Evolutionary conservation across 306 rosid species (phyloP).

Genomic region (Rosa rugosa): DNA sequence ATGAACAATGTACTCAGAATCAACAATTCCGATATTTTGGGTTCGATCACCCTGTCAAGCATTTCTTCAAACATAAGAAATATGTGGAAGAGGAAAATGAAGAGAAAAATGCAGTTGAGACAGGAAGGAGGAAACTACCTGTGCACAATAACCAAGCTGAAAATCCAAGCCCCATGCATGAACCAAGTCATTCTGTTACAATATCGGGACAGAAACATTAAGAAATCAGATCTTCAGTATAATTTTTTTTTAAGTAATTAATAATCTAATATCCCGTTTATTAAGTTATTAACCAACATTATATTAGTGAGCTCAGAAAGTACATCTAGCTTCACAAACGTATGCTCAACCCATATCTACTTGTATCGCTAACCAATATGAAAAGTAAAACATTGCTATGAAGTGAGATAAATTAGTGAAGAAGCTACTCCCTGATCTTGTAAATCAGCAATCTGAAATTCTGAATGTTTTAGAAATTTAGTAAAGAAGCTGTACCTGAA

Average conservation of each 20-base stretch:
- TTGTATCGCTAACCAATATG: background rate
- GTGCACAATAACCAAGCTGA: conserved; percentile 46
- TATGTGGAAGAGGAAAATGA: background rate
- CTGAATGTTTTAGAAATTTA: background rate
- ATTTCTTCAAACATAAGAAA: conserved; percentile 10
- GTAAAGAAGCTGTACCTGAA: conserved; percentile 33
- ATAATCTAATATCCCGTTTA: background rate
- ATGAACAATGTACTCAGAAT: conserved; percentile 48
- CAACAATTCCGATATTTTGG: conserved; percentile 45
- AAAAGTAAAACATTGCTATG: background rate
- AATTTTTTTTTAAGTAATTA: background rate
- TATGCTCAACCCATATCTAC: background rate
- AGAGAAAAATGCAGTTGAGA: background rate
- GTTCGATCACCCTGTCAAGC: conserved; percentile 46
- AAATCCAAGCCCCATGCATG: conserved; percentile 59
- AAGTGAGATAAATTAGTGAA: background rate
- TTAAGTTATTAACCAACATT: background rate
- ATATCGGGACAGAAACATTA: background rate
- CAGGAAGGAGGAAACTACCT: conserved; percentile 24
- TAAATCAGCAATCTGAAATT: background rate
- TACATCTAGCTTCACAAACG: background rate
- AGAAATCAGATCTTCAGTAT: background rate
- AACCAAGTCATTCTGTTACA: conserved; percentile 44
- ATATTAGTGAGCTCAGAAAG: background rate
- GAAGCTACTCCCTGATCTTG: background rate